Evolutionary conservation across 2,329 filamentous ascomycete genomes (phyloP), one percentile per base, ranked within the genome.

Genomic region (Capronia epimyces): DNA sequence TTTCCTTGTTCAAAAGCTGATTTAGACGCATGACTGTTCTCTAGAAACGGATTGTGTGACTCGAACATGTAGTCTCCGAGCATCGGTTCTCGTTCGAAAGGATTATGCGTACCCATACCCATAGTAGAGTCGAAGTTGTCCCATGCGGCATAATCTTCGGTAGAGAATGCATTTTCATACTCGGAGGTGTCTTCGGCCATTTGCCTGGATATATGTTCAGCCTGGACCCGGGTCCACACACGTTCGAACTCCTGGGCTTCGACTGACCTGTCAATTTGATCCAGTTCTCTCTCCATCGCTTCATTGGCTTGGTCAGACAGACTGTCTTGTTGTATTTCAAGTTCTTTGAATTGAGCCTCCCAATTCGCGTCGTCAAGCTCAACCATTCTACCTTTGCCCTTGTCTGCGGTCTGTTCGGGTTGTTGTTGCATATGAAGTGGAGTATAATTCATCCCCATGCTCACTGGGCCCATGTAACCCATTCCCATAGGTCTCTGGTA

Each of bases 11-110:
- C 87, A 64, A 95, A 98, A 0, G 93, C 89, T 13, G 58, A 55
- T 25, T 48, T 46, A 4, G 53, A 52, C 6, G 39, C 13, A 65
- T 95, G 90, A 49, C 75, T 77, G 54, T 89, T 79, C 50, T 86
- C 80, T 57, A 83, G 78, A 76, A 95, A 97, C 20, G 93, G 77
- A 67, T 98, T 98, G 57, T 95, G 87, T 63, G 91, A 82, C 69
- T 98, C 93, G 63, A 97, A 98, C 64, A 95, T 80, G 67, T 98
- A 98, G 57, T 89, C 84, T 59, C 93, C 90, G 54, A 95, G 75
- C 50, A 86, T 78, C 12, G 89, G 88, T 65, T 95, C 89, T 46
- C 57, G 43, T 42, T 56, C 56, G 29, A 58, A 62, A 4, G 56
- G 74, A 59, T 77, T 71, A 71, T 86, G 85, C 57, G 83, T 83